Base-by-base conservation (phyloP, 495 filamentous ascomycete species). In the Parmelia sp. region DNA sequence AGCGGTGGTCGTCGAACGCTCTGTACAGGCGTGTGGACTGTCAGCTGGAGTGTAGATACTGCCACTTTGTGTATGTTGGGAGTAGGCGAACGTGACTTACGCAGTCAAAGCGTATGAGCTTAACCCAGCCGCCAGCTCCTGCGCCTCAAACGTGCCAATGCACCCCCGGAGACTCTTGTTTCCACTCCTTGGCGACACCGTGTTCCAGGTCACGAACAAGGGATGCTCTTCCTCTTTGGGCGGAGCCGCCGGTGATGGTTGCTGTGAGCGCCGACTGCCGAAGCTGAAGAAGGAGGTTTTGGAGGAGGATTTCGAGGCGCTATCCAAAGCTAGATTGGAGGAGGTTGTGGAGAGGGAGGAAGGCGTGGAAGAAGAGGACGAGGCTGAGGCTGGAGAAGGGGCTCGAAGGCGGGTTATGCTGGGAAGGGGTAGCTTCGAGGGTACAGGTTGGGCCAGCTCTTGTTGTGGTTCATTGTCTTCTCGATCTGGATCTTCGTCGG, bases 151-250 rank as follows among this genome's bases (percentile, higher is more conserved):
- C 0, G 94, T 98, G 67, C 94, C 94, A 70, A 98, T 98, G 80
- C 94, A 98, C 37, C 94, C 94, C 56, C 94, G 89, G 21, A 98
- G 82, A 40, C 82, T 84, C 68, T 85, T 87, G 62, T 81, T 73
- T 21, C 82, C 84, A 63, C 82, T 81, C 31, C 79, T 78, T 0
- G 73, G 64, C 6, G 83, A 84, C 35, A 89, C 60, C 1, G 83
- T 90, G 74, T 96, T 96, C 94, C 95, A 98, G 0, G 94, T 97
- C 19, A 98, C 89, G 73, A 98, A 98, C 19, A 98, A 80, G 8
- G 94, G 94, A 64, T 78, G 72, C 47, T 75, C 65, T 69, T 72
- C 70, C 61, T 69, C 57, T 40, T 64, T 70, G 51, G 60, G 62
- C 57, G 64, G 66, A 42, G 55, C 58, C 23, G 65, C 9, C n/a